Evolutionary conservation across 495 filamentous ascomycete genomes (phyloP).

Genomic region (Penicillium turbatum): DNA sequence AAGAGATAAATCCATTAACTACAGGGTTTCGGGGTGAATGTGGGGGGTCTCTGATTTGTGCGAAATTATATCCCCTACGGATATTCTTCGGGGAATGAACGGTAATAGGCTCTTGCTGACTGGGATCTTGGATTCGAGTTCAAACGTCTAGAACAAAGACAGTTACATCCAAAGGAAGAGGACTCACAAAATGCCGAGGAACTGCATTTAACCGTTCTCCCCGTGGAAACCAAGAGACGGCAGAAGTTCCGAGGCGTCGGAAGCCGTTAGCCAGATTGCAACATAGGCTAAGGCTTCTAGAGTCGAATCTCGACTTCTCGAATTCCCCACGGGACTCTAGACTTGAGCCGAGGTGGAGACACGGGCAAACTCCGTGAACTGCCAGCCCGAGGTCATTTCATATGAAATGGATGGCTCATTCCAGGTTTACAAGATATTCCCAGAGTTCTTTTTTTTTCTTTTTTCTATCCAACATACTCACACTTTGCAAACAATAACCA

Average conservation of each 20-base stretch:
- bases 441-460: background rate
- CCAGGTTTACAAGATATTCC: no score
- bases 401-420: background rate
- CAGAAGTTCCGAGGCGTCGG: background rate
- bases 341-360: slow-evolving; percentile 4
- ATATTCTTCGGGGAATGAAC: background rate
- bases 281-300: background rate
- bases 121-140: background rate
- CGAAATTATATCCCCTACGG: slow-evolving; percentile 5
- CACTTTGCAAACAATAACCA: background rate
- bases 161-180: background rate
- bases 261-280: slow-evolving; percentile 3
- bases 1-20: background rate
- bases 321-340: slow-evolving; percentile 3
- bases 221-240: slow-evolving; percentile 3
- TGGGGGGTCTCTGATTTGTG: slow-evolving; percentile 10
- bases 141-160: background rate
- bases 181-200: slow-evolving; percentile 1
- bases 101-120: background rate
- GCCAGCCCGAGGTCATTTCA: background rate
- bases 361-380: background rate
- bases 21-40: background rate
- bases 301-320: background rate
- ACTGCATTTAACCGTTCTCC: slow-evolving; percentile 6
- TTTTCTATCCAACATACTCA: no score